Conservation (phyloP, 2,329 filamentous ascomycete genomes). For the Beauveria medogensis region DNA sequence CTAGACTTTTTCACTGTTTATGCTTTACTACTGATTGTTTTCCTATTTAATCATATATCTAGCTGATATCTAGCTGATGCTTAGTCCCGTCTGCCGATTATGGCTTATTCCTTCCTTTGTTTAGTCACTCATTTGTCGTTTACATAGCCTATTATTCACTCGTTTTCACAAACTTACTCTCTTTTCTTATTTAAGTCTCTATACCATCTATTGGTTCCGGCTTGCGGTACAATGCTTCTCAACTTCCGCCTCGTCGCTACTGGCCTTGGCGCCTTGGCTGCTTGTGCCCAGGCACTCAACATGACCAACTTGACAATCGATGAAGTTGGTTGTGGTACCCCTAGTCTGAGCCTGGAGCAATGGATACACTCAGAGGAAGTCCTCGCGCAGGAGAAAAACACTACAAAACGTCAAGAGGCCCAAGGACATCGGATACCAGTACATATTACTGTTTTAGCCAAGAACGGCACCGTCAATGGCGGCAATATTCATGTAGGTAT, state of each 20-base stretch:
- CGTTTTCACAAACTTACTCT: not conserved
- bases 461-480: not conserved
- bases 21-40: not conserved
- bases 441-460: not conserved
- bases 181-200: not conserved
- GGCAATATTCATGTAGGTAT: not conserved
- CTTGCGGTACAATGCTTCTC: not conserved
- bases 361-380: not conserved
- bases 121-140: not conserved
- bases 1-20: not conserved
- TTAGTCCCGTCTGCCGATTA: not conserved
- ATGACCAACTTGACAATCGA: not conserved
- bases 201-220: not conserved
- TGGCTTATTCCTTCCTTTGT: not conserved
- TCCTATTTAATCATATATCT: not conserved
- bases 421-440: not conserved
- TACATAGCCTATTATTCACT: not conserved
- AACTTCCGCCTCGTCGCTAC: not conserved
- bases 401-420: not conserved
- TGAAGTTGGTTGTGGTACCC: not conserved
- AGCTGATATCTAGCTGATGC: not conserved
- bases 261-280: not conserved
- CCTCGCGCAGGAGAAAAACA: not conserved
- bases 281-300: not conserved
- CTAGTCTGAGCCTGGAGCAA: not conserved